Conservation (phyloP, 129 eudicot species). For the Flaveria bidentis region DNA sequence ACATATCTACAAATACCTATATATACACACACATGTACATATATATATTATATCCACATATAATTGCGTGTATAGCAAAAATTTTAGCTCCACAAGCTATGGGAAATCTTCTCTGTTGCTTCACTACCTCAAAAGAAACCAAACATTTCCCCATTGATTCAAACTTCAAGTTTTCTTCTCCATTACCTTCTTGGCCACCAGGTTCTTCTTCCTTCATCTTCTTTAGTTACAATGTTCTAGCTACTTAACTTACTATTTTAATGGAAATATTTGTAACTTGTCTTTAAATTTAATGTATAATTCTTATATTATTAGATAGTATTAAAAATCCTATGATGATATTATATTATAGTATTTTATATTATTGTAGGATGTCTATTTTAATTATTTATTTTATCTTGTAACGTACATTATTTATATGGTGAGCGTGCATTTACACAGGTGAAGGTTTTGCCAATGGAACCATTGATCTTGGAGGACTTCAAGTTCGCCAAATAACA, state of each 20-base stretch:
- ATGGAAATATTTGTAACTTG: neutral
- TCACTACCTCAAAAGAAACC: constrained; percentile 18
- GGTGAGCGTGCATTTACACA: neutral
- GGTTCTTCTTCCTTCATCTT: constrained; percentile 22
- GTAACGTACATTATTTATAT: too few species aligned
- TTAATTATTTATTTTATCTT: too few species aligned
- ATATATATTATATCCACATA: neutral
- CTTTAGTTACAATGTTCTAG: neutral
- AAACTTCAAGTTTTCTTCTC: constrained; percentile 40
- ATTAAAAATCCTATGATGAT: too few species aligned
- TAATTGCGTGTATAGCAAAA: neutral
- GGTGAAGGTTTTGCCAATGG: constrained; percentile 53
- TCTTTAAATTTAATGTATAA: neutral
- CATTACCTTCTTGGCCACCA: constrained; percentile 52
- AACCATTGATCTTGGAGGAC: constrained; percentile 51
- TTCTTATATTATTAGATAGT: too few species aligned
- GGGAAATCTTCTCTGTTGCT: constrained; percentile 35
- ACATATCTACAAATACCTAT: neutral
- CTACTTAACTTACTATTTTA: too few species aligned
- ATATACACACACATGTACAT: neutral
- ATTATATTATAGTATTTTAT: too few species aligned
- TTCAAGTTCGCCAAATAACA: constrained; percentile 39
- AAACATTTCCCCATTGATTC: constrained; percentile 29
- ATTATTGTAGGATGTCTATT: too few species aligned
- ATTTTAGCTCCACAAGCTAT: constrained; percentile 12